Evolutionary conservation across 805 yeast genomes (phyloP).

Genomic region (Schwanniomyces sp.): DNA sequence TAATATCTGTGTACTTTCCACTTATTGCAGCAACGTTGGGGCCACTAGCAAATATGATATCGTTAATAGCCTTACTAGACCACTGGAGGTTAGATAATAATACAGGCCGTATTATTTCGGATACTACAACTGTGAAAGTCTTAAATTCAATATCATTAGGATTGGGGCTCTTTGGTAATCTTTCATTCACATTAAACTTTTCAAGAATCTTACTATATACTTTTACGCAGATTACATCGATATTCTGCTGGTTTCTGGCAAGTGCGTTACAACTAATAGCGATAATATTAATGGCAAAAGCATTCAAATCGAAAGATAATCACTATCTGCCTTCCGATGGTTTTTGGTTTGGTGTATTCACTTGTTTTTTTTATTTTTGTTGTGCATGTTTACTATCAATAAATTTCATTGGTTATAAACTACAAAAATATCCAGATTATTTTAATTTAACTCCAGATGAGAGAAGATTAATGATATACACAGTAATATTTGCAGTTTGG

Average conservation of each 20-base stretch:
- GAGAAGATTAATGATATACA: conserved; percentile 70
- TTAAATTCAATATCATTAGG: conserved; percentile 64
- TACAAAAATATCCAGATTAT: conserved; percentile 62
- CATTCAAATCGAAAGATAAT: conserved; percentile 12
- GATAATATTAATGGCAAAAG: conserved; percentile 37
- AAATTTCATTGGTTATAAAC: conserved; percentile 61
- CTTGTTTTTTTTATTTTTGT: conserved; percentile 58
- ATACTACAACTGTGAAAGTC: conserved; percentile 47
- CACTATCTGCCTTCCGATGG: conserved; percentile 50
- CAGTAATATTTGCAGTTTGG: conserved; percentile 67
- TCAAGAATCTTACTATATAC: conserved; percentile 56
- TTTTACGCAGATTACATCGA: conserved; percentile 62
- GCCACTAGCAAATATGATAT: conserved; percentile 73
- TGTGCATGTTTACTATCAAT: conserved; percentile 53
- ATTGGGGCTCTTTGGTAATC: conserved; percentile 67
- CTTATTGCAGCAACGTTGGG: conserved; percentile 69
- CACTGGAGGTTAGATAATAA: conserved; percentile 53
- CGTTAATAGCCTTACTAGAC: conserved; percentile 68
- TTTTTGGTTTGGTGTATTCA: conserved; percentile 75
- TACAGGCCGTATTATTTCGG: conserved; percentile 20
- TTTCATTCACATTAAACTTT: conserved; percentile 70
- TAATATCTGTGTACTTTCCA: conserved; percentile 69
- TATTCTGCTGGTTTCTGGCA: conserved; percentile 65
- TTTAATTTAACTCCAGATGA: conserved; percentile 69
- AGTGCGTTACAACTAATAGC: conserved; percentile 51